Percentiles rank a stretch among this genome's conserved stretches.
These are phyloP conservation scores for Parsonsia alboflavescens DNA, from an alignment of 257 asterid species.

Conservation along the genomic window DNA sequence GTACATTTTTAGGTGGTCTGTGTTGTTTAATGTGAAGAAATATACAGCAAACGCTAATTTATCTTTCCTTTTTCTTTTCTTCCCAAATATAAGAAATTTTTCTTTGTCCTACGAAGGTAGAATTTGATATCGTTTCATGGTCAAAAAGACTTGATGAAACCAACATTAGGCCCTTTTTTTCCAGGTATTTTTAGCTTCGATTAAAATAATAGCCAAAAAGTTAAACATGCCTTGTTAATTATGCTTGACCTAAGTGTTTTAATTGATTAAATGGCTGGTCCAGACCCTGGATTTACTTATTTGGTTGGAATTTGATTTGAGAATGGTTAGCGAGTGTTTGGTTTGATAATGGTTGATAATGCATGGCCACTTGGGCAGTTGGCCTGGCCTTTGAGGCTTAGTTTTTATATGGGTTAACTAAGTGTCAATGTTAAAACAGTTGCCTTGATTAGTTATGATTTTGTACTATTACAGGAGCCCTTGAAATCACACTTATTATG, in stretches of 20 bases:
- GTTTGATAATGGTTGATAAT: background rate
- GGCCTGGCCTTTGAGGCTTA: background rate
- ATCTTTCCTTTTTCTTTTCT: background rate
- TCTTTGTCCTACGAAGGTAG: conserved; percentile 1
- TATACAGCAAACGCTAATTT: conserved; percentile 2
- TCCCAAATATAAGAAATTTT: conserved; percentile 2
- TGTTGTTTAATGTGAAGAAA: background rate
- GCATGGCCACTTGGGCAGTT: background rate
- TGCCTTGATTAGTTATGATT: background rate
- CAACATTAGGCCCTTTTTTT: conserved; percentile 1
- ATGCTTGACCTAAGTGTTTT: no score
- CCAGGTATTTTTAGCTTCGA: background rate
- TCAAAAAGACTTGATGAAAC: conserved; percentile 17
- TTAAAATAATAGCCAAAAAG: background rate
- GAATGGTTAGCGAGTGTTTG: background rate
- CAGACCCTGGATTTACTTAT: no score
- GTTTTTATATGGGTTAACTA: background rate
- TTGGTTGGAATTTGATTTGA: background rate
- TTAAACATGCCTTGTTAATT: background rate
- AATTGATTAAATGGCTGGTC: no score
- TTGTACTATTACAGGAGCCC: background rate
- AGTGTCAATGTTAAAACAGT: no score
- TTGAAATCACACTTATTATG: no score
- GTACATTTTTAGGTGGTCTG: background rate
- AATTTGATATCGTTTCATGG: conserved; percentile 26